Evolutionary conservation across 2,329 filamentous ascomycete genomes (phyloP), one percentile per base, ranked within the genome.

Genomic region (Ascochyta viciae-villosae): DNA sequence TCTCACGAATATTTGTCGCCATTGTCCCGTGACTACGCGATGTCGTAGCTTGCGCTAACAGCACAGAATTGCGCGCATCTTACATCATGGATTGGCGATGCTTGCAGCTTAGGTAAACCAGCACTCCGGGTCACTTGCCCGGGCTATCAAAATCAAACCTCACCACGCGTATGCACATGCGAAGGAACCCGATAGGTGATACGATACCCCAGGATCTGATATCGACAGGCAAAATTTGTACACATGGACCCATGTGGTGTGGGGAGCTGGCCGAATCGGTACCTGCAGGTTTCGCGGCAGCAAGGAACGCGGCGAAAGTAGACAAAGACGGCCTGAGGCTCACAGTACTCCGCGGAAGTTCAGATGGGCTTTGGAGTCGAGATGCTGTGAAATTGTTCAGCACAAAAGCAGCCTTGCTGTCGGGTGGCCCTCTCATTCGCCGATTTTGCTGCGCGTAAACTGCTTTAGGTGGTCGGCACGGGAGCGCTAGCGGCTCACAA

Each of bases 401-500:
- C 38, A 40, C 10, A n/a, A 24, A 19, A 40, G 15, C 38, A 44
- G 38, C 50, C 26, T 34, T 38, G 33, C 27, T 13, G 13, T 40
- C 6, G 42, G 22, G 34, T 19, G 26, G 19, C 38, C 3, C 13
- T 27, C 9, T 31, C 9, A 50, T 49, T 55, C 41, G 45, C 35
- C 9, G 45, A 35, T 15, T n/a, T 19, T 35, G 26, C 3, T 34
- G 31, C 26, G 19, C 19, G 39, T 38, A 33, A 43, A 35, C 40
- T 24, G 22, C 44, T 40, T 40, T 29, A n/a, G 41, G 34, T n/a
- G 27, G 27, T 46, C 26, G 40, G 46, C 23, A 50, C 57, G 58
- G 53, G 39, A 43, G 42, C 44, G 39, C 57, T 69, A 70, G 63
- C 60, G 66, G 61, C 67, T 49, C 19, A 19, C 19, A 60, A 64